Base-by-base conservation (phyloP, 306 rosid genomes). In the Datisca glomerata region DNA sequence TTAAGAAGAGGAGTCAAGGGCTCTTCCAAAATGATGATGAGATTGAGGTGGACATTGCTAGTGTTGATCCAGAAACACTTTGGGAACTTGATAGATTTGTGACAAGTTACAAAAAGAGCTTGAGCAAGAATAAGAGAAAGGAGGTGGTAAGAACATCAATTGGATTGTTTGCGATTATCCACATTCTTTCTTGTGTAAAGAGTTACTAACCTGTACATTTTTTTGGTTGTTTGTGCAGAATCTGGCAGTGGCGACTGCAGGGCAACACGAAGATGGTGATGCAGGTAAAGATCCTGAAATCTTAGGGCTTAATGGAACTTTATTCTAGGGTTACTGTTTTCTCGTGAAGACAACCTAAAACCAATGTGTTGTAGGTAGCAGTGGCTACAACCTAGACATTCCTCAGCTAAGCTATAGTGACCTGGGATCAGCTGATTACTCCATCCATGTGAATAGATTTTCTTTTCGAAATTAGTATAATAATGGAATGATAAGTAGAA, bases 1-100 rank as follows among this genome's bases (percentile, higher is more conserved):
- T 83, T 23, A 83, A 75, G 70, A 83, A 67, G 66, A 80, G 84
- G 59, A 80, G 64, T 67, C 69, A 61, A 35, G 76, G 79, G 16
- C 76, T 80, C 48, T 54, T 18, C 45, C 95, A 83, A 45, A 86
- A 80, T 42, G 97, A 87, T 18, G 97, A 80, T 64, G 95, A 83
- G 58, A 80, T 89, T 74, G 97, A 83, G 50, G 92, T 89, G 60
- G 93, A 89, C 53, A 77, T 89, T 50, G 95, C 64, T 25, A 74
- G 79, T 13, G 80, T 83, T 41, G 95, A 89, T 59, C 72, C 83
- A 11, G 86, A 83, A 69, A 89, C 91, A 12, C 91, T 89, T 15
- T 89, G 93, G 97, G 95, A 89, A 51, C 93, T 83, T 36, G 91
- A 89, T 71, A 72, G 86, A 61, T 80, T 80, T 61, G 91, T 89